Conservation (phyloP, 2,329 filamentous ascomycete species). For the Exophiala viscosa region DNA sequence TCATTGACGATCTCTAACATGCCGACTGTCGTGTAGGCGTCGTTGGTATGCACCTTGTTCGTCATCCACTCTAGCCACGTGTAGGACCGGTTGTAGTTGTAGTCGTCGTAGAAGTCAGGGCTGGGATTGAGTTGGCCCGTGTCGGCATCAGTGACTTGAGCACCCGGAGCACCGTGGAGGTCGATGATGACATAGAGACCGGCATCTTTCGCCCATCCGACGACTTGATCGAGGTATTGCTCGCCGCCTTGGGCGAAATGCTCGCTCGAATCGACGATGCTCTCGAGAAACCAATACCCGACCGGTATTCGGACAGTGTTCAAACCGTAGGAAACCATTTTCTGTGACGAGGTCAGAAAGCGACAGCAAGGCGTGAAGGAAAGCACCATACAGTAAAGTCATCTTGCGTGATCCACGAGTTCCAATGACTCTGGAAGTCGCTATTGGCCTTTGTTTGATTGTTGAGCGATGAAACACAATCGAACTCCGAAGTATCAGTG, state of each 20-base stretch:
- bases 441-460: conserved; percentile 43
- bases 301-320: conserved; percentile 55
- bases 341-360: conserved; percentile 4
- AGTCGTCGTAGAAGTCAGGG: conserved; percentile 55
- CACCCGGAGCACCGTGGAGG: conserved; percentile 51
- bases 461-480: conserved; percentile 50
- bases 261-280: conserved; percentile 46
- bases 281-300: conserved; percentile 55
- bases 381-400: conserved; percentile 40
- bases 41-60: conserved; percentile 47
- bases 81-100: conserved; percentile 55
- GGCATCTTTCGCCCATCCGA: conserved; percentile 47
- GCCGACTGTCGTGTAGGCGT: conserved; percentile 53
- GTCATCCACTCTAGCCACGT: conserved; percentile 57
- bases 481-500: conserved; percentile 40
- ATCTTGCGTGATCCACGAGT: conserved; percentile 46
- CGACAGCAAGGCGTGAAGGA: background rate
- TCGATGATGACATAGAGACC: conserved; percentile 55
- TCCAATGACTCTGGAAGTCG: conserved; percentile 52
- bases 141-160: conserved; percentile 47
- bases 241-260: conserved; percentile 51
- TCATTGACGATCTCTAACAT: conserved; percentile 60
- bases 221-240: conserved; percentile 46
- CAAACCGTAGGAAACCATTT: conserved; percentile 50
- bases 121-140: conserved; percentile 41